phyloP scores from a whole-genome alignment of 78 protist genomes.

The Blattamonas nauphoetae region DNA sequence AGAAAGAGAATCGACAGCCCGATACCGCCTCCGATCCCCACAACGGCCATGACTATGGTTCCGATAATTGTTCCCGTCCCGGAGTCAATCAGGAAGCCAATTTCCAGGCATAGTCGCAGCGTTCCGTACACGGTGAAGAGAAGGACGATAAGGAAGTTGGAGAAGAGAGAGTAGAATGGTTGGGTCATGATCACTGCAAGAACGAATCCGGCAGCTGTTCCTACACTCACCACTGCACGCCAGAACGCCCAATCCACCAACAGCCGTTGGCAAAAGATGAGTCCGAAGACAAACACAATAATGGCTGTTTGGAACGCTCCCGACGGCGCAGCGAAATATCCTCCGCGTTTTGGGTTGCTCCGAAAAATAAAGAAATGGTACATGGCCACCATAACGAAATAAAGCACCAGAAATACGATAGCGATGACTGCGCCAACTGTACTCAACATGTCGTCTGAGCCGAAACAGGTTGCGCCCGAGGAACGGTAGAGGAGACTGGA shows the following conservation, averaged over 20 bases:
- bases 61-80: too few relatives aligned
- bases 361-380: not conserved
- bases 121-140: too few relatives aligned
- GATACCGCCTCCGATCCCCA: too few relatives aligned
- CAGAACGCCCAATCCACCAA: not conserved
- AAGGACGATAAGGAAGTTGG: not conserved
- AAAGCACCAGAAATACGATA: too few relatives aligned
- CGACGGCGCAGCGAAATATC: not conserved
- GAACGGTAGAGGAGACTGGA: not conserved
- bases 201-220: not conserved
- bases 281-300: not conserved
- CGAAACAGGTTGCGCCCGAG: too few relatives aligned
- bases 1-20: too few relatives aligned
- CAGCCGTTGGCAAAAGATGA: not conserved
- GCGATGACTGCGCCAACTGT: not conserved
- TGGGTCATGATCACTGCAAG: not conserved
- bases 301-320: not conserved
- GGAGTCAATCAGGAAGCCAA: too few relatives aligned
- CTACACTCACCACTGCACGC: not conserved
- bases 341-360: not conserved
- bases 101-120: too few relatives aligned
- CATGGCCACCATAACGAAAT: not conserved
- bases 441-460: too few relatives aligned
- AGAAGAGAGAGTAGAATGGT: not conserved
- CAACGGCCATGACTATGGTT: too few relatives aligned